phyloP scores from a whole-genome alignment of 192 early-diverging fungal species.

The Kickxella alabastrina region DNA sequence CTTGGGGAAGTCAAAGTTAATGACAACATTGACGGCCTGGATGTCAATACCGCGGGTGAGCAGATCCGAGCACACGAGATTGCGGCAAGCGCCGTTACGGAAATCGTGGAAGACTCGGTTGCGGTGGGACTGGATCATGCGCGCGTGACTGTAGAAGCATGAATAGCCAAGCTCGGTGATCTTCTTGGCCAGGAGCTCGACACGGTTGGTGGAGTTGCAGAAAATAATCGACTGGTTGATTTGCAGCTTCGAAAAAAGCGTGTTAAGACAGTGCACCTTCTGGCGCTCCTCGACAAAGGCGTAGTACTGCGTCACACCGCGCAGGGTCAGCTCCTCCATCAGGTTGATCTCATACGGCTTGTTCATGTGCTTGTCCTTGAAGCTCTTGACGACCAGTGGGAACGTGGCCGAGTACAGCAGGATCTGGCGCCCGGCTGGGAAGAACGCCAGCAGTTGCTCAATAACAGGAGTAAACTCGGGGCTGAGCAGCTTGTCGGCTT shows the following conservation, averaged over 20 bases:
- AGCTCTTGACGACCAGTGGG: slow-evolving; percentile 94
- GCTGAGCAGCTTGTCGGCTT: slow-evolving; percentile 97
- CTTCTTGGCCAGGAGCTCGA: slow-evolving; percentile 97
- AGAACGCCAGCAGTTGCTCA: slow-evolving; percentile 91
- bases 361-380: slow-evolving; percentile 94
- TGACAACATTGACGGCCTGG: slow-evolving; percentile 99
- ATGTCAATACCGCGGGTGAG: slow-evolving; percentile 99
- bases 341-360: slow-evolving; percentile 99
- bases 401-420: slow-evolving; percentile 97
- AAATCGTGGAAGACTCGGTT: slow-evolving; percentile 99
- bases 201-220: slow-evolving; percentile 98
- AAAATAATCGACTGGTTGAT: slow-evolving; percentile 99
- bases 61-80: slow-evolving; percentile 97
- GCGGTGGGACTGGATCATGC: slow-evolving; percentile 96
- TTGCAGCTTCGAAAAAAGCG: slow-evolving; percentile 97
- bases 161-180: slow-evolving; percentile 99
- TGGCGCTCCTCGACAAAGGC: slow-evolving; percentile 98
- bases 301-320: slow-evolving; percentile 98
- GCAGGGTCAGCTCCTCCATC: slow-evolving; percentile 98
- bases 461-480: slow-evolving; percentile 99
- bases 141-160: slow-evolving; percentile 98
- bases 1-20: slow-evolving; percentile 99
- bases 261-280: slow-evolving; percentile 94
- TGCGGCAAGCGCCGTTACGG: slow-evolving; percentile 94
- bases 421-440: slow-evolving; percentile 87